Conservation (phyloP, 495 filamentous ascomycete species). For the Lophiostoma macrostomum region DNA sequence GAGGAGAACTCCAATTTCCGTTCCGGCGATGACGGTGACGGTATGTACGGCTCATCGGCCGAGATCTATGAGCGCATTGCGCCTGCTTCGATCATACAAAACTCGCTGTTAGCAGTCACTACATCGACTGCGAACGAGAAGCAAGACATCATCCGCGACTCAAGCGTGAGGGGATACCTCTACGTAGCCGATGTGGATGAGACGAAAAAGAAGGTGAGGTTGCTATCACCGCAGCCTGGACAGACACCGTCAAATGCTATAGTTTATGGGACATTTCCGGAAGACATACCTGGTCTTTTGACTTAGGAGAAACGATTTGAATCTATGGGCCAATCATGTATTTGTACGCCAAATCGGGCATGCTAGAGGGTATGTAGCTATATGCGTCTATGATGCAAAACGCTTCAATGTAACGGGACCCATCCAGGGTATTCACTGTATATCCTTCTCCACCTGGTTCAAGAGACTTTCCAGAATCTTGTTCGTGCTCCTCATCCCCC, state of each 20-base stretch:
- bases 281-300: slow-evolving; percentile 41
- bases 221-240: slow-evolving; percentile 78
- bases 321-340: no score
- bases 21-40: slow-evolving; percentile 46
- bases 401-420: background rate
- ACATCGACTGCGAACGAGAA: slow-evolving; percentile 64
- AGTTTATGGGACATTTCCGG: slow-evolving; percentile 50
- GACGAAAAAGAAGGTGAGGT: slow-evolving; percentile 72
- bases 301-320: slow-evolving; percentile 6
- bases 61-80: slow-evolving; percentile 57
- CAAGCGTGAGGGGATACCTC: slow-evolving; percentile 86
- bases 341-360: background rate
- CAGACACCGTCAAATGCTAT: slow-evolving; percentile 73
- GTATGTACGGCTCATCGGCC: slow-evolving; percentile 36
- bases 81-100: slow-evolving; percentile 59
- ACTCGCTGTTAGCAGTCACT: slow-evolving; percentile 76
- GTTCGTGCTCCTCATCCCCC: slow-evolving; percentile 69
- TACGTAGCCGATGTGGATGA: slow-evolving; percentile 89
- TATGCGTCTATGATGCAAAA: slow-evolving; percentile 2
- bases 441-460: slow-evolving; percentile 25
- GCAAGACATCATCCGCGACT: slow-evolving; percentile 70
- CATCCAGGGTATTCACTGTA: no score
- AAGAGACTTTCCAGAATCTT: slow-evolving; percentile 66
- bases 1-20: slow-evolving; percentile 19
- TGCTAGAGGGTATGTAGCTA: slow-evolving; percentile 15